Conservation (phyloP, 225 moss, liverwort and hornwort genomes). For the Lunularia cruciata region DNA sequence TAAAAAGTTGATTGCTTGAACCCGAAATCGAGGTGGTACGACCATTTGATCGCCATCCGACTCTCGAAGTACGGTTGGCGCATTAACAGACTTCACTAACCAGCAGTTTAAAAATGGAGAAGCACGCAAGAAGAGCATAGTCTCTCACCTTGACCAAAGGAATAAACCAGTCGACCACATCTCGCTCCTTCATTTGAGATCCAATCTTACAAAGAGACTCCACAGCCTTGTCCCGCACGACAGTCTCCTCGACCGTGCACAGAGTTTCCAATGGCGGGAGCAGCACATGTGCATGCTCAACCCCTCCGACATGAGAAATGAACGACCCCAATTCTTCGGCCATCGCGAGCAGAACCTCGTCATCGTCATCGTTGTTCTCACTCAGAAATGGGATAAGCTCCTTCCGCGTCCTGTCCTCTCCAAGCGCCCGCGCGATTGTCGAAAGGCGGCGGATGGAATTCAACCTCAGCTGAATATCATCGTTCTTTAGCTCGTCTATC, state of each 20-base stretch:
- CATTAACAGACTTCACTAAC: too few relatives aligned
- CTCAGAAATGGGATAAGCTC: slow-evolving; percentile 90
- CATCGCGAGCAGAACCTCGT: slow-evolving; percentile 93
- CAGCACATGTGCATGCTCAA: slow-evolving; percentile 76
- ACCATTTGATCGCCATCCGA: too few relatives aligned
- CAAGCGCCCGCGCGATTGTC: slow-evolving; percentile 85
- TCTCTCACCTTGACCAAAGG: slow-evolving; percentile 79
- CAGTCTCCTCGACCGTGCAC: slow-evolving; percentile 91
- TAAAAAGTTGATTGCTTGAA: too few relatives aligned
- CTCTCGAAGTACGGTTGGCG: too few relatives aligned
- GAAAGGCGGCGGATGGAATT: slow-evolving; percentile 94
- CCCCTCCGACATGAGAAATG: slow-evolving; percentile 81
- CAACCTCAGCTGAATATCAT: slow-evolving; percentile 89
- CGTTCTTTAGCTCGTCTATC: slow-evolving; percentile 95
- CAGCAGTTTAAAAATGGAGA: background rate
- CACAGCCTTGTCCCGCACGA: slow-evolving; percentile 89
- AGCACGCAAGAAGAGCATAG: background rate
- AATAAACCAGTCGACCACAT: slow-evolving; percentile 89
- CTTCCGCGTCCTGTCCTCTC: slow-evolving; percentile 93
- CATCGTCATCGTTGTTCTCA: slow-evolving; percentile 93
- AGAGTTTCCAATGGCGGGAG: slow-evolving; percentile 77
- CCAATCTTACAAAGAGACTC: slow-evolving; percentile 93
- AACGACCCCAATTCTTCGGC: slow-evolving; percentile 91
- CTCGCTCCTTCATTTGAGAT: slow-evolving; percentile 88
- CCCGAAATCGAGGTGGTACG: too few relatives aligned